Evolutionary conservation across 768 basidiomycete genomes (phyloP).

Genomic region (Boletus rubropictus): DNA sequence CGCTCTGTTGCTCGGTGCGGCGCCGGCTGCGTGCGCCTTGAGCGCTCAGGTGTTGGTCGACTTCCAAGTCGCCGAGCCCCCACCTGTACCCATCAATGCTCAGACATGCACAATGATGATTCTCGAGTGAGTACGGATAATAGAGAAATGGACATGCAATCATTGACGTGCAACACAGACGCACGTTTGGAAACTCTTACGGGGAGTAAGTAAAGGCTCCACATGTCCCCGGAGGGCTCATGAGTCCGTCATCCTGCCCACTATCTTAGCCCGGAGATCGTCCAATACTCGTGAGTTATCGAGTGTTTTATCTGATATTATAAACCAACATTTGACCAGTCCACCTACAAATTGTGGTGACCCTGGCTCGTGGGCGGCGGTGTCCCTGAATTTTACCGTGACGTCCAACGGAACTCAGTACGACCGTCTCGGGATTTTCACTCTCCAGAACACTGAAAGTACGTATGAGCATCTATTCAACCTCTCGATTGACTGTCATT

Average conservation of each 20-base stretch:
- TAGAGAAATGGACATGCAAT: not conserved
- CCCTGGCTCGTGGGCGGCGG: constrained; percentile 66
- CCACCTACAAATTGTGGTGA: constrained; percentile 70
- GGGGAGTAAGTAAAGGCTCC: constrained; percentile 43
- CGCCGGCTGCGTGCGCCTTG: constrained; percentile 8
- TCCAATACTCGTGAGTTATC: constrained; percentile 48
- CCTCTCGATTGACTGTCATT: not conserved
- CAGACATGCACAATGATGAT: constrained; percentile 62
- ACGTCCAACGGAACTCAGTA: constrained; percentile 75
- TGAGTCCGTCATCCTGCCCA: not conserved
- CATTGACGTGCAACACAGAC: constrained; percentile 35
- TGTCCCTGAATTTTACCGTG: constrained; percentile 72
- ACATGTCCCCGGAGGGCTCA: not conserved
- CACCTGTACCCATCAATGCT: constrained; percentile 54
- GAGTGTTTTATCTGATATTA: not conserved
- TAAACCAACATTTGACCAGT: constrained; percentile 30
- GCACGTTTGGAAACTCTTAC: constrained; percentile 68
- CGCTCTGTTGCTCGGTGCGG: constrained; percentile 8
- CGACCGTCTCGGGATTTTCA: constrained; percentile 66
- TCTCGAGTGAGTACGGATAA: constrained; percentile 43
- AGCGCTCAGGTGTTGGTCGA: constrained; percentile 37
- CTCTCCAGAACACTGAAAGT: constrained; percentile 77
- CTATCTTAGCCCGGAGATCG: constrained; percentile 51
- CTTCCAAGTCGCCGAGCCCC: constrained; percentile 73
- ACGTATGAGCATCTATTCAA: constrained; percentile 17